Conservation (phyloP, 1,284 basidiomycete genomes). For the Phylloboletellus chloephorus region DNA sequence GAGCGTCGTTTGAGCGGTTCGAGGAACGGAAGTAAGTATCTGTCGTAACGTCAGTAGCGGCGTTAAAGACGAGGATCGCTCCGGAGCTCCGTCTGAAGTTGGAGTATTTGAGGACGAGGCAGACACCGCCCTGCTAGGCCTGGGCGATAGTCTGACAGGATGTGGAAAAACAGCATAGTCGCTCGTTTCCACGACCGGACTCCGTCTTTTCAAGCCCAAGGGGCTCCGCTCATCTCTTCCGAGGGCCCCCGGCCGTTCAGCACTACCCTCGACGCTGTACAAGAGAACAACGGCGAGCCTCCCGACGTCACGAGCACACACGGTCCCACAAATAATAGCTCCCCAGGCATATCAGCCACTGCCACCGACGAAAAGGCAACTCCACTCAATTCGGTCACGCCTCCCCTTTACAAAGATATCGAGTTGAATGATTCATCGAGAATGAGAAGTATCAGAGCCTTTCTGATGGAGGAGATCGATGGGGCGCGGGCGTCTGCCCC, state of each 20-base stretch:
- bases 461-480: conserved; percentile 55
- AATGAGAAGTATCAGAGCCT: conserved; percentile 18
- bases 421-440: conserved; percentile 7
- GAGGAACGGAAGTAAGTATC: no score
- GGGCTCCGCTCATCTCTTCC: conserved; percentile 14
- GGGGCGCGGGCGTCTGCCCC: conserved; percentile 51
- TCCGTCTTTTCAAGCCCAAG: conserved; percentile 14
- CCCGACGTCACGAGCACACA: background rate
- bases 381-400: background rate
- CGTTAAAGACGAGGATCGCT: conserved; percentile 8
- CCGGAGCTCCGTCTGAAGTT: no score
- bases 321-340: conserved; percentile 5
- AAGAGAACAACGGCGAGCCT: conserved; percentile 6
- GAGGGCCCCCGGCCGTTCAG: conserved; percentile 14
- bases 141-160: no score
- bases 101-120: no score
- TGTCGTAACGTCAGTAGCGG: no score
- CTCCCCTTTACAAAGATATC: background rate
- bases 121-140: no score
- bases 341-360: conserved; percentile 4
- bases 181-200: conserved; percentile 18
- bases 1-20: background rate
- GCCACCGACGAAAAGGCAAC: background rate
- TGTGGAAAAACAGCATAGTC: conserved; percentile 17
- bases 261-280: conserved; percentile 12